Evolutionary conservation across 768 basidiomycete genomes (phyloP), one percentile per base, ranked within the genome.

Genomic region (Tephrocybe sp.): DNA sequence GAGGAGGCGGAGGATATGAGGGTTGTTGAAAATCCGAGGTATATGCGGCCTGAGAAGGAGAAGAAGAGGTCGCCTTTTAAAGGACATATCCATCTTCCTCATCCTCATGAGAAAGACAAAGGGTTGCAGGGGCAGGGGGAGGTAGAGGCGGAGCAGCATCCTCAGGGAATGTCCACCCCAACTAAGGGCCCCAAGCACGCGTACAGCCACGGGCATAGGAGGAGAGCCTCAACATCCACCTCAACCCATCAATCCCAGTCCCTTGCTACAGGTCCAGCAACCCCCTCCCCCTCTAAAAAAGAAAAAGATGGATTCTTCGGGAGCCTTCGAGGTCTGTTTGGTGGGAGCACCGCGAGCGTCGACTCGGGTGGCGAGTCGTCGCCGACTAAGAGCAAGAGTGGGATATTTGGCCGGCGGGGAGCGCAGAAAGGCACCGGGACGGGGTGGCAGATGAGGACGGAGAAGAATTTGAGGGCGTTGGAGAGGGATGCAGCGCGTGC

Each of bases 21-120:
- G 36, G 69, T 83, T 4, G 73, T 78, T n/a, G 83, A 84, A 58
- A 85, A 85, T 55, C 75, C 78, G 12, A 72, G 76, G 20, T 83
- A 79, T 51, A 62, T 69, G 22, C 45, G 58, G 5, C 36, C 50
- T 8, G 45, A 31, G 31, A 26, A 26, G 7, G 26, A 26, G 26
- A 26, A 26, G 26, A 26, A 26, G 26, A 26, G 26, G 26, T 26
- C 26, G 26, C 26, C 26, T 26, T 26, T 26, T 3, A 36, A 36
- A 10, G 35, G 35, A 11, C 35, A 36, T 36, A 3, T 26, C 4
- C 26, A 26, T 26, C 26, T 26, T 3, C 26, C 3, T 36, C 35
- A 36, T 10, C 33, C 14, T 34, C 14, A 8, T 14, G 33, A 34
- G 17, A 14, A 10, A 36, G 11, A 11, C 35, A 36, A 11, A 3